Evolutionary conservation across 2,329 filamentous ascomycete genomes (phyloP).

Genomic region (Trichoderma simmonsii): DNA sequence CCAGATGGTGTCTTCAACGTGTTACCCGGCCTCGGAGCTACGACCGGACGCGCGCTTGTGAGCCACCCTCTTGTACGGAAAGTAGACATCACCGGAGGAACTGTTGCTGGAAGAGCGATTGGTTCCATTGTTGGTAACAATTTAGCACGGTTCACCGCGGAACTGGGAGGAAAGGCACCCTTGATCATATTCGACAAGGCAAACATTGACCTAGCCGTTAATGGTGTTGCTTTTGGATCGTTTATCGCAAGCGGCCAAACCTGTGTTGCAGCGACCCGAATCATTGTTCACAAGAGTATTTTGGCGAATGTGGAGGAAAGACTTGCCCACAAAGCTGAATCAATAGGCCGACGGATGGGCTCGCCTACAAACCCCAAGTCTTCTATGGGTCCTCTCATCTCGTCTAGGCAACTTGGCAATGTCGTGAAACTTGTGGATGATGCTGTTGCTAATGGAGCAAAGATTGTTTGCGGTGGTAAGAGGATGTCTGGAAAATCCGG

Average conservation of each 20-base stretch:
- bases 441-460: constrained; percentile 52
- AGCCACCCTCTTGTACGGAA: constrained; percentile 56
- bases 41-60: constrained; percentile 52
- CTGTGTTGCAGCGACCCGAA: constrained; percentile 67
- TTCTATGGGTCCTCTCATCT: constrained; percentile 64
- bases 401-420: constrained; percentile 59
- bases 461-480: constrained; percentile 43
- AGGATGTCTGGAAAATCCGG: constrained; percentile 46
- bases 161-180: constrained; percentile 70
- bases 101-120: constrained; percentile 64
- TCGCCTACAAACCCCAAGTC: constrained; percentile 53
- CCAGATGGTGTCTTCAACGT: constrained; percentile 68
- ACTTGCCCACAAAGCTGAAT: constrained; percentile 62
- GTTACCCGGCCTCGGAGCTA: constrained; percentile 50
- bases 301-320: constrained; percentile 61
- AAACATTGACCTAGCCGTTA: constrained; percentile 63
- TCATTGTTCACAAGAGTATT: constrained; percentile 69
- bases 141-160: constrained; percentile 66
- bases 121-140: constrained; percentile 64
- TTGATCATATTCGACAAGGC: constrained; percentile 65
- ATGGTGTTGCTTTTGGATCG: constrained; percentile 62
- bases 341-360: constrained; percentile 53
- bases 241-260: constrained; percentile 56
- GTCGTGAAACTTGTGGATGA: constrained; percentile 64
- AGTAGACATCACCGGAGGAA: constrained; percentile 75